Base-by-base conservation (phyloP, 495 filamentous ascomycete genomes). In the Penicillium paxilli region DNA sequence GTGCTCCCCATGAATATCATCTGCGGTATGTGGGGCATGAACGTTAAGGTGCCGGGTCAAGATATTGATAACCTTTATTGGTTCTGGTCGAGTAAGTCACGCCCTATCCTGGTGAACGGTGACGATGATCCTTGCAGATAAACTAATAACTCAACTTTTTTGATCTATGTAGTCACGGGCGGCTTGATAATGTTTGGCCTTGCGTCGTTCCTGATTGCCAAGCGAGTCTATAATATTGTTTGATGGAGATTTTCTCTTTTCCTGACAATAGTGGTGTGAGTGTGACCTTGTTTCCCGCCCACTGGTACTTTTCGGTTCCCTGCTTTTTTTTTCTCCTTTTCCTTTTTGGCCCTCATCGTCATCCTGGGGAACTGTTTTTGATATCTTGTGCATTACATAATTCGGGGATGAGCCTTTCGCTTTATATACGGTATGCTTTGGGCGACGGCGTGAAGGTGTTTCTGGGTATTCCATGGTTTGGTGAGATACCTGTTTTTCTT, bases 21-120 rank as follows among this genome's bases (percentile, higher is more conserved):
- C 58, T 97, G 94, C 22, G 95, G 94, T 59, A 87, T 98, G 69
- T 98, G 94, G 89, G 94, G 94, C 28, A 98, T 98, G 94, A 98
- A 98, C 76, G 91, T 96, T 7, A 87, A 89, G 72, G 93, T 98
- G 0, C 94, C 94, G 0, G 91, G 92, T 2, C 93, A 97, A 66
- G 87, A 89, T 25, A 67, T 80, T 40, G 83, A 85, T 38, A 82
- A 76, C 57, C 57, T 86, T 49, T 70, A 68, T 41, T 88, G 85
- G 85, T 88, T 88, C 57, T 87, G 76, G 75, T 81, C 75, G 17
- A 83, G 80, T 83, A 74, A 50, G 78, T 66, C 19, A 45, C 50
- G 25, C 26, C n/a, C 52, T 22, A 40, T 44, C 20, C 19, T 21
- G 19, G 11, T 28, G 45, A 16, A 1, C 8, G 19, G 26, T 7